Evolutionary conservation across 2,329 filamentous ascomycete species (phyloP).

Genomic region (Diplocarpon mali): DNA sequence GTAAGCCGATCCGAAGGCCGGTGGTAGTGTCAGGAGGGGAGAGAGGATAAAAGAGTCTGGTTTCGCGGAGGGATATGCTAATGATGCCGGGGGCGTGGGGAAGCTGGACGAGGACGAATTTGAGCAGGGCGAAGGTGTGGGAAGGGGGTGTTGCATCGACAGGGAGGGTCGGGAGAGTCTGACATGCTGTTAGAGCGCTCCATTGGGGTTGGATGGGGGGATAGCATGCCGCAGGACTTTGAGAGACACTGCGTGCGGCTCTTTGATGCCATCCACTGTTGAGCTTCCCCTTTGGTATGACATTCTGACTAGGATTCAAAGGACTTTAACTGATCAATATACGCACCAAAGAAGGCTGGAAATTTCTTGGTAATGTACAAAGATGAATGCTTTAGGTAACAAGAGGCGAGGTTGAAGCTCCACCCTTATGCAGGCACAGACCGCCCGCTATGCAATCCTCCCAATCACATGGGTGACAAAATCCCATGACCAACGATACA

Average conservation of each 20-base stretch:
- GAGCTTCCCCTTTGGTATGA: slow-evolving; percentile 25
- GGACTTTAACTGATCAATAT: too few species aligned
- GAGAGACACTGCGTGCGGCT: slow-evolving; percentile 67
- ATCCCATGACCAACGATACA: not conserved
- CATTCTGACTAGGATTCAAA: slow-evolving; percentile 13
- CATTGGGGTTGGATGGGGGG: not conserved
- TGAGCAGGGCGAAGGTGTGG: slow-evolving; percentile 36
- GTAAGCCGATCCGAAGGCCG: slow-evolving; percentile 87
- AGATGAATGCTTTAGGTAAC: not conserved
- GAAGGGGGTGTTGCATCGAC: slow-evolving; percentile 55
- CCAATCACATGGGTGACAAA: too few species aligned
- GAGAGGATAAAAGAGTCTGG: slow-evolving; percentile 41
- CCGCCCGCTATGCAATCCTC: not conserved
- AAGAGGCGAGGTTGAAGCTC: not conserved
- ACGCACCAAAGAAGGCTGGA: not conserved
- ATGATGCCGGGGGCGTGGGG: slow-evolving; percentile 45
- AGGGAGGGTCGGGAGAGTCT: slow-evolving; percentile 77
- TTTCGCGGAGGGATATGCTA: slow-evolving; percentile 54
- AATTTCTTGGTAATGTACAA: too few species aligned
- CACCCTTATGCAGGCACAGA: slow-evolving; percentile 9
- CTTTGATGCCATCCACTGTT: slow-evolving; percentile 39
- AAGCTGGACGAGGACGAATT: slow-evolving; percentile 33
- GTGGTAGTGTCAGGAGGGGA: slow-evolving; percentile 69
- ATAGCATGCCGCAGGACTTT: slow-evolving; percentile 56
- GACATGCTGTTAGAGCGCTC: slow-evolving; percentile 1